A percentile compares a stretch with the other conserved stretches of the same genome.
These are phyloP conservation scores for Thielaviopsis ethacetica DNA, from an alignment of 2,329 filamentous ascomycete genomes.

Conservation along the genomic window DNA sequence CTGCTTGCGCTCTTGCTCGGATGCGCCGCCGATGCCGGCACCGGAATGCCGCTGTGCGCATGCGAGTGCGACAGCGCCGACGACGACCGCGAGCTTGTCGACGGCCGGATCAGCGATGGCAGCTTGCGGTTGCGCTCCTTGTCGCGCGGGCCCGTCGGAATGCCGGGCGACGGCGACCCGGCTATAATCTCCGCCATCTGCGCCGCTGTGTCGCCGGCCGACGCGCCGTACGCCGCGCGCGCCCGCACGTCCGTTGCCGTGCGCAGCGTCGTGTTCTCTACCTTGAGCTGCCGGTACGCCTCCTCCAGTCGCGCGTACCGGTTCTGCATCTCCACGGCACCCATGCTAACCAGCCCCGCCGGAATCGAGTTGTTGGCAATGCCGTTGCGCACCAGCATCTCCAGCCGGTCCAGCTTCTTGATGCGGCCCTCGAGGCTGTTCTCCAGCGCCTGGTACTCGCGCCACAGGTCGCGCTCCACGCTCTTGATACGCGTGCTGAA, in stretches of 20 bases:
- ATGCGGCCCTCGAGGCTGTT: constrained; percentile 60
- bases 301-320: constrained; percentile 41
- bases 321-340: constrained; percentile 24
- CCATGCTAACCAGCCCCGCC: constrained; percentile 14
- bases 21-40: constrained; percentile 17
- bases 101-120: constrained; percentile 16
- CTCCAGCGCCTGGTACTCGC: constrained; percentile 79
- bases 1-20: constrained; percentile 14
- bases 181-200: constrained; percentile 12
- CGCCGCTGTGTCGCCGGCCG: constrained; percentile 15
- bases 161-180: constrained; percentile 35
- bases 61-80: constrained; percentile 12
- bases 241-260: constrained; percentile 43
- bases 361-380: constrained; percentile 33
- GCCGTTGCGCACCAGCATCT: constrained; percentile 57
- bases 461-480: constrained; percentile 80
- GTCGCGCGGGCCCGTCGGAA: constrained; percentile 37
- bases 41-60: not conserved
- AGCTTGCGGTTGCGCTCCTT: constrained; percentile 21
- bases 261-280: constrained; percentile 53
- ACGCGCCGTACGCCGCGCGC: constrained; percentile 21
- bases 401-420: constrained; percentile 76
- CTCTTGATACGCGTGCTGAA: constrained; percentile 68
- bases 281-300: constrained; percentile 44
- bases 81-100: constrained; percentile 18